Evolutionary conservation across 352 stramenopile genomes (phyloP).

Genomic region (Phytopythium delawarense): DNA sequence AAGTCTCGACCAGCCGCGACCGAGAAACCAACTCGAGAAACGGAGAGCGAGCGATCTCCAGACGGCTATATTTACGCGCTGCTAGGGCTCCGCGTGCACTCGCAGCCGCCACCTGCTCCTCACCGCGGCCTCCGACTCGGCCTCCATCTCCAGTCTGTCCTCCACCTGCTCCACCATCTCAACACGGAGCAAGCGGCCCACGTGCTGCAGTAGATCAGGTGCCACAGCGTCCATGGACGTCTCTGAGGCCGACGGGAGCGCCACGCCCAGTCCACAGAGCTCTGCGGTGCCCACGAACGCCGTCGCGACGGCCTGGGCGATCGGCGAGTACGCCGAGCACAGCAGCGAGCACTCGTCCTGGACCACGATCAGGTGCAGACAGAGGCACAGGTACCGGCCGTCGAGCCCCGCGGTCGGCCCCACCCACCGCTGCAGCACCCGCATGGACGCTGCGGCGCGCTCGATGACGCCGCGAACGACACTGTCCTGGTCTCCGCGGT

Average conservation of each 20-base stretch:
- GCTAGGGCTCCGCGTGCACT: neutral
- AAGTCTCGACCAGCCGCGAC: neutral
- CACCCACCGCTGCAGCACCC: constrained; percentile 10
- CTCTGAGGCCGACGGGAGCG: neutral
- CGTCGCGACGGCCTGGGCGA: constrained; percentile 11
- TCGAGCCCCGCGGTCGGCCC: constrained; percentile 6
- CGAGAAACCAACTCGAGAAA: constrained; percentile 1
- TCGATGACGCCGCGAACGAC: neutral
- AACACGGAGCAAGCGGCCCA: neutral
- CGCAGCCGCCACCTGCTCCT: neutral
- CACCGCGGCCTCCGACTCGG: neutral
- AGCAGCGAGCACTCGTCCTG: constrained; percentile 8
- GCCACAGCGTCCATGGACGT: neutral
- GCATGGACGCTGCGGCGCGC: neutral
- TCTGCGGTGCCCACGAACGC: neutral
- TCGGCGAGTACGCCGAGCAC: constrained; percentile 25
- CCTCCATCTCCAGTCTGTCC: too few relatives aligned
- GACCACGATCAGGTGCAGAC: constrained; percentile 11
- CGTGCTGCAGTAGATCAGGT: neutral
- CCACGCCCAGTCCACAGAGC: neutral
- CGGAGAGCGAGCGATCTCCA: neutral
- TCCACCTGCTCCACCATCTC: neutral
- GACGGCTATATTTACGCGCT: constrained; percentile 1
- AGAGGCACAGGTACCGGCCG: constrained; percentile 13
- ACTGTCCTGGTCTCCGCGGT: neutral